Conservation (phyloP, 2,329 filamentous ascomycete species). For the Trichoderma sp. region DNA sequence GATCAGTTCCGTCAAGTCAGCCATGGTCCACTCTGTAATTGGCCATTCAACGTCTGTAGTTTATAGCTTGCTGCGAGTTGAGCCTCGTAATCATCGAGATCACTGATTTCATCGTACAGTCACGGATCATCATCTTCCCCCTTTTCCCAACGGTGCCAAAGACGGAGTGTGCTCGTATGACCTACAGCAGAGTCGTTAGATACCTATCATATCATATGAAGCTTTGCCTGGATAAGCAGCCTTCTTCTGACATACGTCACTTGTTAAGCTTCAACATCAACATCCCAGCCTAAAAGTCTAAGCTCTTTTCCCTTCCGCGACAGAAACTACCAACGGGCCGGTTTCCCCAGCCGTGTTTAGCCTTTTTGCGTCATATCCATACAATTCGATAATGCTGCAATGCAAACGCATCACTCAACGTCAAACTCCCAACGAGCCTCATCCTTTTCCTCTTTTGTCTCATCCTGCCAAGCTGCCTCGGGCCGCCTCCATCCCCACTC, state of each 20-base stretch:
- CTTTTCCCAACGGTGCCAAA: neutral
- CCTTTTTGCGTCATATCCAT: neutral
- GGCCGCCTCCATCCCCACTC: neutral
- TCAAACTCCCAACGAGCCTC: neutral
- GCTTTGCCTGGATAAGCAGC: neutral
- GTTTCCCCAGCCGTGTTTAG: neutral
- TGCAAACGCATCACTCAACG: neutral
- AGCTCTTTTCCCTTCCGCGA: neutral
- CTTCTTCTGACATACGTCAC: neutral
- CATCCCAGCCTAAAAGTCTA: neutral
- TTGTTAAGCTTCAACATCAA: neutral
- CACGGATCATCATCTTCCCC: neutral
- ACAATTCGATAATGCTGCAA: too few relatives aligned
- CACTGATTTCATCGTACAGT: neutral
- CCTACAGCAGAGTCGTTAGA: neutral
- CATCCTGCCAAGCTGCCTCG: neutral
- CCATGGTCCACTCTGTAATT: neutral
- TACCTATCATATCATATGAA: neutral
- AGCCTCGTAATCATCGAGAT: neutral
- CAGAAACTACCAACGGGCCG: neutral
- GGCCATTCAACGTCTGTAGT: neutral
- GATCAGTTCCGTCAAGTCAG: neutral
- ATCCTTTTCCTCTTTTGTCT: neutral
- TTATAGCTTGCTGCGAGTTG: neutral
- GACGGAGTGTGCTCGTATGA: neutral